Conservation (phyloP, 495 filamentous ascomycete species). For the Penicillium alfredii region DNA sequence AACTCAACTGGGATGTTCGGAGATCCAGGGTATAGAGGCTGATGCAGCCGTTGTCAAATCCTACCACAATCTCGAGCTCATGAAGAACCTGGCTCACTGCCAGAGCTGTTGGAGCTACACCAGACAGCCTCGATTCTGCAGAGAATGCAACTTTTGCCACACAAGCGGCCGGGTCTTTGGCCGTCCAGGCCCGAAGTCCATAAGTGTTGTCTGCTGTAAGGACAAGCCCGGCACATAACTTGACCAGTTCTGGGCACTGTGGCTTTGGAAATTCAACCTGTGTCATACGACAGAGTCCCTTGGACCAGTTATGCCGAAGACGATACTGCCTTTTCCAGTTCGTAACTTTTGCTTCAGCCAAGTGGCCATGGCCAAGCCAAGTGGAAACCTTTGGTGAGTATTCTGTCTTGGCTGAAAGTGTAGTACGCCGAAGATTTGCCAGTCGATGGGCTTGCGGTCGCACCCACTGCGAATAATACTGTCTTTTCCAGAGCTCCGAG, state of each 20-base stretch:
- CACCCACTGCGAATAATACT: constrained; percentile 88
- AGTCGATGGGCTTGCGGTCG: constrained; percentile 73
- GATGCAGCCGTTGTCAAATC: constrained; percentile 73
- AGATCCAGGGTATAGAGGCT: constrained; percentile 57
- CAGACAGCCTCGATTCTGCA: constrained; percentile 1
- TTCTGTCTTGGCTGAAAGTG: constrained; percentile 37
- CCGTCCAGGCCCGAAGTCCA: constrained; percentile 73
- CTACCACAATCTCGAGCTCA: constrained; percentile 50
- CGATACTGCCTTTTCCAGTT: constrained; percentile 92
- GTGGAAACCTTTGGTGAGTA: constrained; percentile 69
- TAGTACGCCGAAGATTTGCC: constrained; percentile 54
- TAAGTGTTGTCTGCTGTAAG: constrained; percentile 65
- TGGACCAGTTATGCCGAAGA: constrained; percentile 86
- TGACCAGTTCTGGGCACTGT: constrained; percentile 55
- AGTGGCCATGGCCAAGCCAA: constrained; percentile 72
- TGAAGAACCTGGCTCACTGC: constrained; percentile 44
- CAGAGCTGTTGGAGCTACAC: constrained; percentile 58
- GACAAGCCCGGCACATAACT: constrained; percentile 66
- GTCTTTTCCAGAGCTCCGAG: constrained; percentile 83
- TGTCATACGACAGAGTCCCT: constrained; percentile 71
- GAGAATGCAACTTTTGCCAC: constrained; percentile 23
- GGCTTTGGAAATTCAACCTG: constrained; percentile 63
- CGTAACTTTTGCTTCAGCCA: constrained; percentile 47
- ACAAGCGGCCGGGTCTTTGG: constrained; percentile 47
- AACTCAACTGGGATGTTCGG: constrained; percentile 33